These are phyloP conservation scores for Logfia minima DNA, from an alignment of 129 eudicot species.

Conservation along the genomic window DNA sequence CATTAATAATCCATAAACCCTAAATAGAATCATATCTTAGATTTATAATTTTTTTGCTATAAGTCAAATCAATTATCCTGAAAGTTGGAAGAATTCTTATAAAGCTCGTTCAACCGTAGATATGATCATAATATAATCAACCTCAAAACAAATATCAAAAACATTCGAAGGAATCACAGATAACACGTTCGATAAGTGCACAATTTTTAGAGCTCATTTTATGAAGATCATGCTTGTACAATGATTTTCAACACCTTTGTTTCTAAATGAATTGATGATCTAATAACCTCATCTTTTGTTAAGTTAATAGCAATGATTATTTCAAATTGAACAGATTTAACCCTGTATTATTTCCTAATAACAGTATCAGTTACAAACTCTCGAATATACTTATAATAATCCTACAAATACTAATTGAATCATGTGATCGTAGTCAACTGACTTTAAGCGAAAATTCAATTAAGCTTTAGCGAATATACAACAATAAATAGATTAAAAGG, in stretches of 20 bases:
- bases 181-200: too few species aligned
- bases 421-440: neutral
- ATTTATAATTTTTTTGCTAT: too few species aligned
- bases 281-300: neutral
- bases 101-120: too few species aligned
- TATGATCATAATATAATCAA: too few species aligned
- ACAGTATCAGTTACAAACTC: neutral
- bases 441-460: neutral
- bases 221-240: neutral
- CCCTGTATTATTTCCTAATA: neutral
- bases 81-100: too few species aligned
- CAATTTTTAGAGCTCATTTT: too few species aligned
- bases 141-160: too few species aligned
- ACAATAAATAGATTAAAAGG: neutral
- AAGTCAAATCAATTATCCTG: too few species aligned
- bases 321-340: neutral
- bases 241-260: neutral
- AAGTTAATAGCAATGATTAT: neutral
- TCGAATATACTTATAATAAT: too few species aligned
- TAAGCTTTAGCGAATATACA: neutral
- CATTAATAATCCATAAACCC: neutral
- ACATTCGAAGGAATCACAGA: too few species aligned
- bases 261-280: neutral
- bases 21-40: neutral
- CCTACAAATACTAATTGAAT: neutral